Evolutionary conservation across 139 green algal genomes (phyloP), one percentile per base, ranked within the genome.

Genomic region (Pleodorina starrii): DNA sequence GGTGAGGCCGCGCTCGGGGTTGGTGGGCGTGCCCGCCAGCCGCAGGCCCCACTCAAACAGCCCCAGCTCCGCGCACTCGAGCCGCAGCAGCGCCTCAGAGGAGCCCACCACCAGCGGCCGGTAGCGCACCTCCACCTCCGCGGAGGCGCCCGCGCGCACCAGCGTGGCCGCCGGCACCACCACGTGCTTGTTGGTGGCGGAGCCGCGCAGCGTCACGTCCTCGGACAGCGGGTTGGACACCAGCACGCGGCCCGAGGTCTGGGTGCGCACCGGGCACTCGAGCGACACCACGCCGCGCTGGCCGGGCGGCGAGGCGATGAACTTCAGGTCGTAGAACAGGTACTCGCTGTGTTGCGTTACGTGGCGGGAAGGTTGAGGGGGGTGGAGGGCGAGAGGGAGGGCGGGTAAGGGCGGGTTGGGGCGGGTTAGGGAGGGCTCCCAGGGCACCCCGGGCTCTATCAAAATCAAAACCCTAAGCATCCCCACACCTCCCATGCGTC

Each of bases 271-370:
- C 16, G 96, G 90, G 85, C 93, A 94, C 90, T 97, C 91, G 25
- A 98, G 89, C 7, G 63, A 12, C 4, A 97, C 43, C 4, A 29
- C 89, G 50, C 94, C 93, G 43, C 91, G 89, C 32, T 78, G 43
- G 0, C 81, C 75, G 14, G 95, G 87, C 10, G 94, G 38, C 17
- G 60, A 78, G 21, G 91, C 91, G 11, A 75, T 93, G 36, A 97
- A 90, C 57, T 92, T 92, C n/a, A 98, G 68, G 21, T 96, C 91
- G 79, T 97, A 97, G 86, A 93, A 96, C 3, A 91, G 75, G 87
- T 95, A 98, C 92, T 98, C 96, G 0, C 84, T 89, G 84, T 11
- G 46, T n/a, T n/a, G n/a, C n/a, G n/a, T n/a, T n/a, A n/a, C n/a
- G n/a, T n/a, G 17, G 50, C 1, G 46, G 0, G 14, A 7, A 44